A percentile compares a stretch with the other conserved stretches of the same genome.
These are phyloP conservation scores for Xenoacremonium recifei DNA, from an alignment of 2,329 filamentous ascomycete genomes.

Conservation along the genomic window DNA sequence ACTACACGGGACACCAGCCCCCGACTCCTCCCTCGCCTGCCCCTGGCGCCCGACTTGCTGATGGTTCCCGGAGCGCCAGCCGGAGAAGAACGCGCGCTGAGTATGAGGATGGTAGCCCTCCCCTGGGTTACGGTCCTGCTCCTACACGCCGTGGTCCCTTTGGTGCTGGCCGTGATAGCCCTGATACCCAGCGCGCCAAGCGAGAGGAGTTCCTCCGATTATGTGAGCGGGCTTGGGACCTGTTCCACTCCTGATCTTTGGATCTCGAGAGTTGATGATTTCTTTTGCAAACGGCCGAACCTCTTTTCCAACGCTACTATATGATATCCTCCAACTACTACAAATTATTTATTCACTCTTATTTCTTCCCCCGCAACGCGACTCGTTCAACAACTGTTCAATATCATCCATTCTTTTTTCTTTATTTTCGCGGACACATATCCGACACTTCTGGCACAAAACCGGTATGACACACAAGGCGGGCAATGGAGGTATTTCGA, in stretches of 20 bases:
- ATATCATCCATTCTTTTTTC: background rate
- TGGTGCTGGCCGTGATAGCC: conserved; percentile 77
- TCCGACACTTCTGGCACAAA: conserved; percentile 18
- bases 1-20: conserved; percentile 92
- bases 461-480: conserved; percentile 14
- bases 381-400: background rate
- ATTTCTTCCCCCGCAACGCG: background rate
- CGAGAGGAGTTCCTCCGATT: conserved; percentile 88
- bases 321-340: background rate
- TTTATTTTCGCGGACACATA: conserved; percentile 6
- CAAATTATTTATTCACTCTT: conserved; percentile 20
- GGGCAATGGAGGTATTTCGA: conserved; percentile 15
- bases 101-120: conserved; percentile 92
- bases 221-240: conserved; percentile 89
- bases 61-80: conserved; percentile 57
- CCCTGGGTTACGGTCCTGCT: conserved; percentile 72
- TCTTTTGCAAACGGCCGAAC: too few relatives aligned
- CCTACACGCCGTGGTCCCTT: conserved; percentile 66
- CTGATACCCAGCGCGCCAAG: conserved; percentile 80
- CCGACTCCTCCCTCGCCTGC: conserved; percentile 85
- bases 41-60: conserved; percentile 46
- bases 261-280: conserved; percentile 14
- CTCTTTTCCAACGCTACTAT: too few relatives aligned
- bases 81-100: conserved; percentile 81
- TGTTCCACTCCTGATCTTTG: conserved; percentile 83